Evolutionary conservation across 345 rosid species (phyloP).

Genomic region (Turnera subulata): DNA sequence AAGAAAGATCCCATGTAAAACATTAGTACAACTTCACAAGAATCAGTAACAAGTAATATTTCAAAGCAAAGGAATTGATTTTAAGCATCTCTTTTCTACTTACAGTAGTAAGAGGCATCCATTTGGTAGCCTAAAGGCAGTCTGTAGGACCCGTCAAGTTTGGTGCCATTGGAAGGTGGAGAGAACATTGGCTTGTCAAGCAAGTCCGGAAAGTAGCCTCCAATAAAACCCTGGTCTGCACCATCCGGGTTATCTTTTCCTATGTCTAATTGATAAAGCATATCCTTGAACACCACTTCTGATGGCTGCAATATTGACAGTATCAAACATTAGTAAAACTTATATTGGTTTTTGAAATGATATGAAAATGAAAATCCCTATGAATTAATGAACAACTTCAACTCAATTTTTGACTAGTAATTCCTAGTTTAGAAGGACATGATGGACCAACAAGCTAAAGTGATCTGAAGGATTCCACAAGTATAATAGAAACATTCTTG

Average conservation of each 20-base stretch:
- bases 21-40: not conserved
- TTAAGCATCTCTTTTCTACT: constrained; percentile 26
- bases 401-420: too few species aligned
- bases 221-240: constrained; percentile 94
- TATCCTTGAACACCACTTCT: constrained; percentile 55
- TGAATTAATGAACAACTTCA: too few species aligned
- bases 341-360: not conserved
- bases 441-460: not conserved
- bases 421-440: too few species aligned
- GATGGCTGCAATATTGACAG: constrained; percentile 65
- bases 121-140: constrained; percentile 97
- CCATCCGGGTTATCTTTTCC: constrained; percentile 79
- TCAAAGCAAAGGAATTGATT: not conserved
- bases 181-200: constrained; percentile 73
- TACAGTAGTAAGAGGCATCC: constrained; percentile 93
- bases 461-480: not conserved
- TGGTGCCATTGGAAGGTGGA: constrained; percentile 52
- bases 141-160: constrained; percentile 64
- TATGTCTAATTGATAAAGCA: constrained; percentile 62
- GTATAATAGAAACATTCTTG: too few species aligned
- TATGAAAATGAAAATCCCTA: not conserved
- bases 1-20: not conserved
- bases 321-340: too few species aligned
- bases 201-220: constrained; percentile 80
- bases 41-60: not conserved